Evolutionary conservation across 108 stramenopile species (phyloP), one percentile per base, ranked within the genome.

Genomic region (Seminavis robusta): DNA sequence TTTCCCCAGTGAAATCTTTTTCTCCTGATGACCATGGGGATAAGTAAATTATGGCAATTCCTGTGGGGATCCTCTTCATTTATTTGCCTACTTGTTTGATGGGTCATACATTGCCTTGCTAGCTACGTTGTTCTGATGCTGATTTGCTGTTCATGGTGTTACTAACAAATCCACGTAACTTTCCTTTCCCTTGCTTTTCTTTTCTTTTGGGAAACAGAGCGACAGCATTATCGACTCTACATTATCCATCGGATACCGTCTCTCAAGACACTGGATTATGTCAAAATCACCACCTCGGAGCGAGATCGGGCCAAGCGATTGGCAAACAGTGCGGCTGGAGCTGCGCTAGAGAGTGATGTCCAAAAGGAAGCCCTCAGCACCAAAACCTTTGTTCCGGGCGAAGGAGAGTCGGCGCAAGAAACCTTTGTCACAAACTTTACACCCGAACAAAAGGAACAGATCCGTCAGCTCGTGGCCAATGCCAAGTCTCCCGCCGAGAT

Each of bases 321-420:
- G 31, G 85, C 91, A 0, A 72, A 60, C 2, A 84, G 81, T 51
- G 84, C 91, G 15, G 87, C 87, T 6, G 91, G 91, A 32, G 91
- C 91, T 16, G 87, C 91, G 32, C 56, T 92, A 55, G 87, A 89
- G 49, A 70, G 71, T n/a, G 87, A 88, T 50, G 73, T 84, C 6
- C 71, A 83, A 65, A 42, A 55, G 32, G 86, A 88, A 67, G 83
- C 79, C 17, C 54, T 71, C 27, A 43, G 33, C 19, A 40, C 61
- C 29, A 79, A 83, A 45, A 92, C 91, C 10, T 92, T 92, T 69
- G 79, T 76, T 52, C 91, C 91, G 0, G 91, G 91, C 0, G 83
- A 92, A 44, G 79, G 74, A 45, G 49, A 66, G 32, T 77, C 76
- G 41, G 83, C 83, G 4, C 74, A 79, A 40, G 83, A 86, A 63